Evolutionary conservation across 1,284 basidiomycete genomes (phyloP), one percentile per base, ranked within the genome.

Genomic region (Leccinum griseonigrum): DNA sequence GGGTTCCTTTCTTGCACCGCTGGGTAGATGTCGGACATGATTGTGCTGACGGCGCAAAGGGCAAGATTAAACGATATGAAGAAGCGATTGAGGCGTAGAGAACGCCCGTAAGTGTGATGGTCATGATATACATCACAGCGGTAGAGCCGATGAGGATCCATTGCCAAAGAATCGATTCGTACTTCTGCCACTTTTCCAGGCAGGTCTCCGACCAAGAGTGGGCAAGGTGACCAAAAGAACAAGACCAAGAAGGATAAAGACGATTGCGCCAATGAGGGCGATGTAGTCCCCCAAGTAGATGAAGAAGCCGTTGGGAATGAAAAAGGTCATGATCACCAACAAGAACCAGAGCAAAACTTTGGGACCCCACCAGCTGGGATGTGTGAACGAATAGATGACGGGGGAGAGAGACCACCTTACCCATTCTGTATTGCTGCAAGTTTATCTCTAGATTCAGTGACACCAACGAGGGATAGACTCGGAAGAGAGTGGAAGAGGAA

Each of bases 171-270:
- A 92, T 92, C 11, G 95, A 95, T 57, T 85, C 82, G 34, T 88
- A 88, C 62, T 87, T 85, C 75, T 98, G 95, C 95, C 95, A 98
- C 64, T 94, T 93, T 68, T 98, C 91, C 56, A 98, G 85, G 72
- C 97, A 98, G 13, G 90, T 96, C 78, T 99, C 97, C 36, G 95
- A 95, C 95, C 95, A 99, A 2, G 94, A 92, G 73, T 99, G 97
- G 0, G 97, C 97, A 74, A 99, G 98, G 81, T 99, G 76, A 99
- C 92, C 61, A 99, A 88, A 48, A 99, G 88, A 60, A 99, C 94
- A 40, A 99, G 89, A 52, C 97, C 97, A 66, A 99, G 89, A 59
- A 97, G 86, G 73, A 99, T 98, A 79, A 99, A 99, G 63, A 95
- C 76, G 4, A 91, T 93, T 1, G 97, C 94, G 50, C 97, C 95